These are phyloP conservation scores for Zymoseptoria tritici DNA, from an alignment of 2,329 filamentous ascomycete genomes.

Conservation along the genomic window DNA sequence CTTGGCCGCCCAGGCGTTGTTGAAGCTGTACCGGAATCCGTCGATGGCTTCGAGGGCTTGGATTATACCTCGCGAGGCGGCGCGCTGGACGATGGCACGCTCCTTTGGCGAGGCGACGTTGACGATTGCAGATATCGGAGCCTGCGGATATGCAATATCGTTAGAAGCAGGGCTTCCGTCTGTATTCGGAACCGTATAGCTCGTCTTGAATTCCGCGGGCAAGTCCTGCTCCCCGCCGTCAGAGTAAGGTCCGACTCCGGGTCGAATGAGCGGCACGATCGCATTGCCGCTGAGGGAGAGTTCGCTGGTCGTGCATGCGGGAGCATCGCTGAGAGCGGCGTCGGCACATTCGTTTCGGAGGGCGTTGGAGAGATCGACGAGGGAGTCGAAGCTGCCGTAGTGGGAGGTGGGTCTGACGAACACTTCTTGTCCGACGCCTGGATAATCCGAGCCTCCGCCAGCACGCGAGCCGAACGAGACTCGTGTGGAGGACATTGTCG, in stretches of 20 bases:
- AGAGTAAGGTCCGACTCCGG: slow-evolving; percentile 24
- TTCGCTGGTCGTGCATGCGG: slow-evolving; percentile 20
- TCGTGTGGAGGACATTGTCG: slow-evolving; percentile 7
- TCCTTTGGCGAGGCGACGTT: slow-evolving; percentile 30
- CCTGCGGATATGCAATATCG: slow-evolving; percentile 11
- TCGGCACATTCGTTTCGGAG: slow-evolving; percentile 15
- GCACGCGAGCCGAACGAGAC: slow-evolving; percentile 23
- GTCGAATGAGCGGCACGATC: slow-evolving; percentile 20
- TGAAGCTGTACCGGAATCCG: slow-evolving; percentile 44
- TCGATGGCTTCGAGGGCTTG: slow-evolving; percentile 39
- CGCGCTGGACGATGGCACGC: slow-evolving; percentile 39
- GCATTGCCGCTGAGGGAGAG: slow-evolving; percentile 18
- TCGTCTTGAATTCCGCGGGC: slow-evolving; percentile 23
- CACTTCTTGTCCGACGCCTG: slow-evolving; percentile 5
- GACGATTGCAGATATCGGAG: slow-evolving; percentile 19
- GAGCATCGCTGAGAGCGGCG: slow-evolving; percentile 7
- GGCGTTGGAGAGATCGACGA: slow-evolving; percentile 17
- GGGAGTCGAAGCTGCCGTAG: slow-evolving; percentile 15
- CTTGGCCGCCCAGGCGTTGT: slow-evolving; percentile 42
- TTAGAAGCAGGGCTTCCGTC: slow-evolving; percentile 3
- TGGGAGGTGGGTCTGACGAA: slow-evolving; percentile 4
- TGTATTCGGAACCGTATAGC: slow-evolving; percentile 5
- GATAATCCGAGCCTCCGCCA: slow-evolving; percentile 17
- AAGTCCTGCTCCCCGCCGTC: slow-evolving; percentile 24
- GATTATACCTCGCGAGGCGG: slow-evolving; percentile 40